These are phyloP conservation scores for Tanozyma kutaoensis DNA, from an alignment of 805 yeast genomes.

Conservation along the genomic window DNA sequence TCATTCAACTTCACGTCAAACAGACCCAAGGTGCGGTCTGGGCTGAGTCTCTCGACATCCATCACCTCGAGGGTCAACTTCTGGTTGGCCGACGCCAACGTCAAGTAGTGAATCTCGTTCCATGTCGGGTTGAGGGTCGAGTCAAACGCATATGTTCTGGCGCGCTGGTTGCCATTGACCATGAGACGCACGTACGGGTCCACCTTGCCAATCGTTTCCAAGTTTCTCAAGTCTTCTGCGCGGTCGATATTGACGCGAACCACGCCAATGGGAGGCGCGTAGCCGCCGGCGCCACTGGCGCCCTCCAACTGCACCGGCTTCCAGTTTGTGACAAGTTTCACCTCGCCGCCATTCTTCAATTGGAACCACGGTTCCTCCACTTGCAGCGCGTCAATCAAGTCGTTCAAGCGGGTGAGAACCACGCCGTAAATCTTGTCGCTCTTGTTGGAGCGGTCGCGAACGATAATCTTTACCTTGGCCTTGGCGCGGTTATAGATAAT, in stretches of 20 bases:
- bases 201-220: conserved; percentile 80
- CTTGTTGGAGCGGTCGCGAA: conserved; percentile 44
- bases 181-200: conserved; percentile 84
- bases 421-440: conserved; percentile 47
- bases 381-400: conserved; percentile 64
- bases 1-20: conserved; percentile 58
- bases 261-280: conserved; percentile 91
- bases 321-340: conserved; percentile 63
- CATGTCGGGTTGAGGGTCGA: conserved; percentile 70
- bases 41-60: conserved; percentile 74
- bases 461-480: conserved; percentile 50
- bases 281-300: conserved; percentile 63
- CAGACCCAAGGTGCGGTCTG: conserved; percentile 80
- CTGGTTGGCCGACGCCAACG: conserved; percentile 76
- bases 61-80: conserved; percentile 75
- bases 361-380: conserved; percentile 73
- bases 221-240: conserved; percentile 67
- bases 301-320: conserved; percentile 68
- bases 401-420: conserved; percentile 41
- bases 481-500: conserved; percentile 62
- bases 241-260: conserved; percentile 58
- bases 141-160: conserved; percentile 59
- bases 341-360: conserved; percentile 61
- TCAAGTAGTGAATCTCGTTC: conserved; percentile 72
- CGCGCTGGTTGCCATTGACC: conserved; percentile 63